phyloP scores from a whole-genome alignment of 495 filamentous ascomycete species.

The Alectoria sarmentosa region DNA sequence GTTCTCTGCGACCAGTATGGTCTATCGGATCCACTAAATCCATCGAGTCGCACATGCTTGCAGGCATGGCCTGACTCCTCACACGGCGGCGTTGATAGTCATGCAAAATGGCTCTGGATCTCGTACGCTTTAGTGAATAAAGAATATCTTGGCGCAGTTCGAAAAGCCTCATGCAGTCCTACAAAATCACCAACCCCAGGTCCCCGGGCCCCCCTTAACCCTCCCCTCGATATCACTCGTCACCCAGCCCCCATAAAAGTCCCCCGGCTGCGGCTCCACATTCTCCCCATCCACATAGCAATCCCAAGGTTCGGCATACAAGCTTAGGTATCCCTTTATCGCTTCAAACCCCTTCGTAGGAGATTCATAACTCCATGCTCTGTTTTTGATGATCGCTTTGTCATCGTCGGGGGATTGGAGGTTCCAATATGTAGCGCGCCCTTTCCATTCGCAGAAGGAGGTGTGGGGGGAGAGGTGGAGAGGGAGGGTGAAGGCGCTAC shows the following conservation, averaged over 20 bases:
- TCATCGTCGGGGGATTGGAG: constrained; percentile 32
- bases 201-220: constrained; percentile 44
- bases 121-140: constrained; percentile 3
- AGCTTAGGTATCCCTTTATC: constrained; percentile 45
- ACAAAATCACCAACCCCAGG: constrained; percentile 1
- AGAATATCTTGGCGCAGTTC: not conserved
- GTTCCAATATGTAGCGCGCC: constrained; percentile 44
- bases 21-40: not conserved
- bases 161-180: not conserved
- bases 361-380: constrained; percentile 49
- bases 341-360: constrained; percentile 41
- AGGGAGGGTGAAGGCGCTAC: constrained; percentile 35
- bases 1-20: constrained; percentile 24
- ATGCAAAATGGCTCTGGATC: not conserved
- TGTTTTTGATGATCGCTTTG: constrained; percentile 37
- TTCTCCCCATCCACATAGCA: constrained; percentile 55
- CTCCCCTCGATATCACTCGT: constrained; percentile 49
- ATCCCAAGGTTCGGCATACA: constrained; percentile 51
- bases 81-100: not conserved
- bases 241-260: constrained; percentile 55
- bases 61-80: not conserved
- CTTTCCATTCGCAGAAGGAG: constrained; percentile 53
- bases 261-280: constrained; percentile 48
- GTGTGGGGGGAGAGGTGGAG: constrained; percentile 37
- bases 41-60: not conserved